Evolutionary conservation across 257 asterid species (phyloP), one percentile per base, ranked within the genome.

Genomic region (Solanum tacnaense): DNA sequence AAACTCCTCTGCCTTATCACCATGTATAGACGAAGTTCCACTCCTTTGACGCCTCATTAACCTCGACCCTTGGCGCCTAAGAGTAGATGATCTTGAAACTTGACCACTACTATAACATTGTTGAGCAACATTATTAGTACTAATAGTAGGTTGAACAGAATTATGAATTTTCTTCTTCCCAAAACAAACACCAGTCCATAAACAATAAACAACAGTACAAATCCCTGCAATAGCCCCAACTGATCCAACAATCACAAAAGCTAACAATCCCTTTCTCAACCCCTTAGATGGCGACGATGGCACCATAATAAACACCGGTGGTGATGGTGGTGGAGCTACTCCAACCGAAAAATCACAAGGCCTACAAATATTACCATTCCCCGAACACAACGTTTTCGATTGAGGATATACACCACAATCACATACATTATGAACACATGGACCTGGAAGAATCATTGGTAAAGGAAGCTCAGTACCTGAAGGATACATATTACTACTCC

Each of bases 121-220:
- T 75, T 75, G 56, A 75, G 56, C 56, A 75, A 0, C 83, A 75
- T 75, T 76, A 73, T 18, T 73, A 74, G 84, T 38, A 76, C 34
- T 38, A 76, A 76, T 76, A n/a, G 84, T 65, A 65, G 87, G 75
- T 36, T 84, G 87, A 41, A 44, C 76, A 39, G 88, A 70, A 74
- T 72, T 86, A 25, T 85, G 81, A 67, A 85, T 85, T 67, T 67
- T 85, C 62, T 68, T 85, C 82, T 84, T 84, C 56, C 87, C 87
- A 52, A 84, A 84, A 52, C 81, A 85, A 85, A 85, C 82, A 36
- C 88, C 67, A 29, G 60, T 70, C 83, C 88, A 86, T 41, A 68
- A 38, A 72, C 84, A 86, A 41, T 86, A 86, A 46, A 72, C 67
- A 67, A 39, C 18, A 8, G 71, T 72, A 70, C 88, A 86, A 15